A percentile compares a stretch with the other conserved stretches of the same genome.
phyloP scores from a whole-genome alignment of 2,329 filamentous ascomycete genomes.

The Cytospora paraplurivora region DNA sequence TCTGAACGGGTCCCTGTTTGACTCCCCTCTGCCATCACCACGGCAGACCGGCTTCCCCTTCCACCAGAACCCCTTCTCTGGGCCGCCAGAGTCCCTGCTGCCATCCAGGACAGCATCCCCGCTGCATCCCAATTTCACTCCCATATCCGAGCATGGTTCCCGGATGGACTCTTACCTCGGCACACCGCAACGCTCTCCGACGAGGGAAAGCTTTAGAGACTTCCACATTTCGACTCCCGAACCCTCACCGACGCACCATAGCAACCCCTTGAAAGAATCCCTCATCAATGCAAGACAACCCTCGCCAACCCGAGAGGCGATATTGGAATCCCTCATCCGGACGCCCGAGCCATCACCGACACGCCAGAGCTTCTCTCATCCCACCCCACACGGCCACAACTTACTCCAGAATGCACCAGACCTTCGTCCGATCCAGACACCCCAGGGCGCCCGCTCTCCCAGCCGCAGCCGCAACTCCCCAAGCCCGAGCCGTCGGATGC shows the following conservation, averaged over 20 bases:
- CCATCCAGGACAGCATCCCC: constrained; percentile 27
- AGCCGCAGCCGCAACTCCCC: constrained; percentile 25
- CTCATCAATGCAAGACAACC: constrained; percentile 26
- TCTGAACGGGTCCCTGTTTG: constrained; percentile 22
- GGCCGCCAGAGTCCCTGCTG: constrained; percentile 25
- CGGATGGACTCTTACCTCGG: constrained; percentile 21
- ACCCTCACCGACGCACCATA: constrained; percentile 23
- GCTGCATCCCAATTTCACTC: constrained; percentile 15
- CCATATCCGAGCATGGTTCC: constrained; percentile 8
- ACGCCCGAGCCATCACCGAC: constrained; percentile 26
- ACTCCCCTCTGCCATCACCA: constrained; percentile 27
- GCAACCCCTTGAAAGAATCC: constrained; percentile 25
- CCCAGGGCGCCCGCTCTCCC: constrained; percentile 18
- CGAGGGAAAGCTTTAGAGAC: constrained; percentile 24
- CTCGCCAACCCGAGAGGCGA: constrained; percentile 21
- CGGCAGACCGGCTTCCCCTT: constrained; percentile 24
- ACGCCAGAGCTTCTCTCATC: constrained; percentile 28
- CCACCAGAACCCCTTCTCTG: constrained; percentile 27
- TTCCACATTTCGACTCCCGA: constrained; percentile 26
- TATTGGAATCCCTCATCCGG: constrained; percentile 21
- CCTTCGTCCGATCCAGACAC: constrained; percentile 22
- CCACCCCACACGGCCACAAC: constrained; percentile 19
- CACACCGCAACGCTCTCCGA: constrained; percentile 24
- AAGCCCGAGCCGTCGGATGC: constrained; percentile 27
- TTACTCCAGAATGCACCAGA: constrained; percentile 24